Evolutionary conservation across 495 filamentous ascomycete genomes (phyloP).

Genomic region (Penicillium steckii): DNA sequence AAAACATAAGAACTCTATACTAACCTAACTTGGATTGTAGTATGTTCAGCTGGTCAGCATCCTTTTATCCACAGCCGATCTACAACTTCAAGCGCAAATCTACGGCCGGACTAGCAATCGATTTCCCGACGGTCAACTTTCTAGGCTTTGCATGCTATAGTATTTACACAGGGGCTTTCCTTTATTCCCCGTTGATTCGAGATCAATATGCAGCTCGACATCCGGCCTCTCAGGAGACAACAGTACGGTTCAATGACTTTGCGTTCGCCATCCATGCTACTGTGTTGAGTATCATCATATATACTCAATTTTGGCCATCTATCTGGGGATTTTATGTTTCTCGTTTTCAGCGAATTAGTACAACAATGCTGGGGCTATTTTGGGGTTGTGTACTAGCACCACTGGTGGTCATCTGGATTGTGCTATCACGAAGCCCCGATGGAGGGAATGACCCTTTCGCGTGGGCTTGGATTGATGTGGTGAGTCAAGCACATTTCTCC

Average conservation of each 20-base stretch:
- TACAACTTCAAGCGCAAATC: slow-evolving; percentile 72
- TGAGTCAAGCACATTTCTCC: slow-evolving; percentile 38
- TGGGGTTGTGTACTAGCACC: slow-evolving; percentile 64
- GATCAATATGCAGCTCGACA: slow-evolving; percentile 83
- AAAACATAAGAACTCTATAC: not conserved
- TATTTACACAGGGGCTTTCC: slow-evolving; percentile 67
- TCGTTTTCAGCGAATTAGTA: slow-evolving; percentile 56
- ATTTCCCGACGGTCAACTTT: slow-evolving; percentile 81
- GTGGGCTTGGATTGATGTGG: slow-evolving; percentile 81
- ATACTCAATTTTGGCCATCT: slow-evolving; percentile 67
- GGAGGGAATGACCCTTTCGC: slow-evolving; percentile 50
- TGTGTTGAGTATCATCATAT: slow-evolving; percentile 61
- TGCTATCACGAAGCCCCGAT: slow-evolving; percentile 48
- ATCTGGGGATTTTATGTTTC: slow-evolving; percentile 74
- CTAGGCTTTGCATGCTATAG: slow-evolving; percentile 81
- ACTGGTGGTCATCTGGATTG: slow-evolving; percentile 52
- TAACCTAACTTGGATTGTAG: slow-evolving; percentile 22
- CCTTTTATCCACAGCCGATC: slow-evolving; percentile 89
- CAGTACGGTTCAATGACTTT: slow-evolving; percentile 87
- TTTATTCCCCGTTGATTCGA: slow-evolving; percentile 75
- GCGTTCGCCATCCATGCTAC: slow-evolving; percentile 80
- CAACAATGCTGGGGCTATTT: slow-evolving; percentile 62
- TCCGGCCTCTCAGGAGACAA: slow-evolving; percentile 66
- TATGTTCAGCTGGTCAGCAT: slow-evolving; percentile 75
- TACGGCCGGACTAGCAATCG: slow-evolving; percentile 79